phyloP scores from a whole-genome alignment of 768 basidiomycete species.

The Paxillus ammoniavirescens region DNA sequence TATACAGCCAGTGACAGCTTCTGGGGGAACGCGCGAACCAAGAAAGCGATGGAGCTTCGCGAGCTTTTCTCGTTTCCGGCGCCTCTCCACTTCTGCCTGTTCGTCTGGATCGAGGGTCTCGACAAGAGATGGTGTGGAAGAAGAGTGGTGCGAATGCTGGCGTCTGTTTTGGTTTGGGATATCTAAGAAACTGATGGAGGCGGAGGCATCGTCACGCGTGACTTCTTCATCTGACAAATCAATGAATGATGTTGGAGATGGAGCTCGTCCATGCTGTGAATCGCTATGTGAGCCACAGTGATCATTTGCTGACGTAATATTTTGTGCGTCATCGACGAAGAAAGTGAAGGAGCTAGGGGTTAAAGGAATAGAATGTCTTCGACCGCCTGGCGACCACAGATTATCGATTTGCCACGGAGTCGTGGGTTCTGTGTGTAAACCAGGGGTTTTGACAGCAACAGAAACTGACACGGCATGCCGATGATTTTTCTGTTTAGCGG shows the following conservation, averaged over 20 bases:
- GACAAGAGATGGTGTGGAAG: slow-evolving; percentile 45
- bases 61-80: slow-evolving; percentile 71
- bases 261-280: slow-evolving; percentile 10
- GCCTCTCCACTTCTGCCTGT: slow-evolving; percentile 58
- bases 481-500: slow-evolving; percentile 28
- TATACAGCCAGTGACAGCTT: slow-evolving; percentile 57
- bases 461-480: slow-evolving; percentile 33
- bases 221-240: slow-evolving; percentile 67
- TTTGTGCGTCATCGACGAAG: slow-evolving; percentile 13
- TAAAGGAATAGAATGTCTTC: slow-evolving; percentile 58
- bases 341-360: slow-evolving; percentile 44
- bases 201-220: slow-evolving; percentile 30
- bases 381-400: slow-evolving; percentile 28
- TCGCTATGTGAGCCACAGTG: slow-evolving; percentile 8
- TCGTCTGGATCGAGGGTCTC: slow-evolving; percentile 51
- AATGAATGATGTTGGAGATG: slow-evolving; percentile 48
- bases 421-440: slow-evolving; percentile 21
- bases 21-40: slow-evolving; percentile 74
- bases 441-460: slow-evolving; percentile 18
- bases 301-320: background rate
- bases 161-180: slow-evolving; percentile 23
- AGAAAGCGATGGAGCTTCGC: slow-evolving; percentile 84
- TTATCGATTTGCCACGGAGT: slow-evolving; percentile 36
- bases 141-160: slow-evolving; percentile 31
- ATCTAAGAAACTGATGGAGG: slow-evolving; percentile 29